Evolutionary conservation across 495 filamentous ascomycete genomes (phyloP), one percentile per base, ranked within the genome.

Genomic region (Annulohypoxylon stygium): DNA sequence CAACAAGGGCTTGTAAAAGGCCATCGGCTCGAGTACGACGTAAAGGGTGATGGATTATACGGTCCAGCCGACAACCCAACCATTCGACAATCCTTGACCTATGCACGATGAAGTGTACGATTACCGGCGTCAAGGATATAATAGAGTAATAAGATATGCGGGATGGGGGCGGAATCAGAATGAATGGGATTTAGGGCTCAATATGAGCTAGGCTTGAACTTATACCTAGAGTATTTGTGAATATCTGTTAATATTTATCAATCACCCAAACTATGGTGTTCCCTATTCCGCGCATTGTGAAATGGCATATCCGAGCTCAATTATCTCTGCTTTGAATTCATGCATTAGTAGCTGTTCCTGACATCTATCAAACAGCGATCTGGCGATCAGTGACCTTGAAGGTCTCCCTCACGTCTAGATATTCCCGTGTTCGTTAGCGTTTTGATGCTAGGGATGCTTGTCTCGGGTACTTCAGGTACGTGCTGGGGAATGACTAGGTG

Each of bases 171-270:
- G 65, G 57, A 41, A 58, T 50, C 57, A 57, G 34, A 53, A 47
- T 43, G 34, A 41, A 48, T 36, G 34, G 23, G 43, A 66, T 37
- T 3, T 6, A 63, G 71, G 71, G 71, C 71, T 74, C 67, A 59
- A 69, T 39, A 67, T 63, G 67, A 74, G 71, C 67, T 61, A 67
- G 67, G 71, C 67, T 74, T 70, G 67, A 62, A 69, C 71, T 62
- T 70, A 74, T 74, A 70, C 67, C 71, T 74, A 74, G 71, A 74
- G 71, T 74, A 74, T 70, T 70, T 70, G 71, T 74, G 71, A 74
- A 74, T 74, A 74, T 70, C 50, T 63, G 62, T 62, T 74, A 74
- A 74, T 65, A 62, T 74, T 58, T 48, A 71, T 20, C 60, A 71
- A 74, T 74, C 61, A 69, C 47, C 61, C 20, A 26, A 61, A 23